Conservation (phyloP, 768 basidiomycete species). For the Suillus subluteus region DNA sequence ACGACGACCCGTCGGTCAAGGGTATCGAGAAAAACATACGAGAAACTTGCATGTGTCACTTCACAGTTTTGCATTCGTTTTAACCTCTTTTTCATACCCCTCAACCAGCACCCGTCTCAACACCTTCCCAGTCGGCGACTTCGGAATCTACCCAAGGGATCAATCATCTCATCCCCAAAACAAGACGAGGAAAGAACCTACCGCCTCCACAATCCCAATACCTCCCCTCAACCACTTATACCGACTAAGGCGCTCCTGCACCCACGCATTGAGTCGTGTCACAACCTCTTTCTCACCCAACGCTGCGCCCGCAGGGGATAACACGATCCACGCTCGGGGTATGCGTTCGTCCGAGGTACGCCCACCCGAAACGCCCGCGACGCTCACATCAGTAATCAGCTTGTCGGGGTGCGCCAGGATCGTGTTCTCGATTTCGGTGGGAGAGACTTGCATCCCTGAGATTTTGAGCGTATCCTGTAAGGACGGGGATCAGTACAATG, state of each 20-base stretch:
- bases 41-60: too few relatives aligned
- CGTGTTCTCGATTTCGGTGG: slow-evolving; percentile 67
- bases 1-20: background rate
- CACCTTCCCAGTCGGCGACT: slow-evolving; percentile 67
- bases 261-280: slow-evolving; percentile 56
- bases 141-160: slow-evolving; percentile 53
- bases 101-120: slow-evolving; percentile 61
- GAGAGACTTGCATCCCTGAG: slow-evolving; percentile 72
- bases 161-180: slow-evolving; percentile 6
- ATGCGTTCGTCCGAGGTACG: slow-evolving; percentile 68
- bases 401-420: slow-evolving; percentile 59
- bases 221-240: slow-evolving; percentile 76
- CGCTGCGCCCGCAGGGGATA: slow-evolving; percentile 54
- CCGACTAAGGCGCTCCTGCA: slow-evolving; percentile 59
- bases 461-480: slow-evolving; percentile 71
- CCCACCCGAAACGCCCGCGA: slow-evolving; percentile 71
- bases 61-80: slow-evolving; percentile 22
- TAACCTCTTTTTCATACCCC: slow-evolving; percentile 42
- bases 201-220: slow-evolving; percentile 61
- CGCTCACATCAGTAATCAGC: slow-evolving; percentile 62
- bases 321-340: slow-evolving; percentile 73
- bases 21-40: background rate
- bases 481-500: background rate
- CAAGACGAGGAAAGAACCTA: slow-evolving; percentile 28
- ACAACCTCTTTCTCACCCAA: slow-evolving; percentile 45